Conservation (phyloP, 1,284 basidiomycete genomes). For the Pseudozyma hubeiensis region DNA sequence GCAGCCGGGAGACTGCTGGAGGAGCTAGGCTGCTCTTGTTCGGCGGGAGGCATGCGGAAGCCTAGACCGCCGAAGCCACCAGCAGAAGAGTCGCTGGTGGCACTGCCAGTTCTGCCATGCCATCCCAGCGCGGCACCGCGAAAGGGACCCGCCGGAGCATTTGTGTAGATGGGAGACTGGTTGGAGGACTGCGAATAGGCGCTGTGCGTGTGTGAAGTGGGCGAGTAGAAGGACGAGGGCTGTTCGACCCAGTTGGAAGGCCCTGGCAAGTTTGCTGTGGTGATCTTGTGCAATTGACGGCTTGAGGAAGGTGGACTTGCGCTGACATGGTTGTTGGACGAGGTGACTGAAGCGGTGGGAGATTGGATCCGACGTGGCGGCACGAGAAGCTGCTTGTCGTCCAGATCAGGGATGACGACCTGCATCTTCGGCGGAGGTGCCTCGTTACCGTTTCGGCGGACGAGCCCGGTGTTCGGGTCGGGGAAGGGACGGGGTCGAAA, state of each 20-base stretch:
- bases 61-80: conserved; percentile 44
- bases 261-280: conserved; percentile 15
- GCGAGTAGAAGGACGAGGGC: conserved; percentile 8
- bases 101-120: conserved; percentile 48
- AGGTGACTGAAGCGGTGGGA: conserved; percentile 19
- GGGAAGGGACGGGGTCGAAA: no score
- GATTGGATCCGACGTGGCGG: conserved; percentile 39
- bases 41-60: conserved; percentile 25
- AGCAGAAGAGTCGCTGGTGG: conserved; percentile 49
- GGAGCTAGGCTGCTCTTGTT: conserved; percentile 13
- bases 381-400: conserved; percentile 56
- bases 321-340: conserved; percentile 15
- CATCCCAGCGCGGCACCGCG: conserved; percentile 48
- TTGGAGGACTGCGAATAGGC: conserved; percentile 15
- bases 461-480: no score
- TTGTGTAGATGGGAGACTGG: conserved; percentile 32
- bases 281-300: conserved; percentile 43
- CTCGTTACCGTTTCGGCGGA: no score
- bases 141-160: conserved; percentile 38
- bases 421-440: conserved; percentile 30
- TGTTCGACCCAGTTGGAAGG: conserved; percentile 20
- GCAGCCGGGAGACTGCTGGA: conserved; percentile 13
- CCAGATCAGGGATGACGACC: conserved; percentile 66
- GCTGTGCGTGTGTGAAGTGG: conserved; percentile 13
- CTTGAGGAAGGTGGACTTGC: conserved; percentile 38